Conservation (phyloP, 1,284 basidiomycete species). For the Ustilago nuda region DNA sequence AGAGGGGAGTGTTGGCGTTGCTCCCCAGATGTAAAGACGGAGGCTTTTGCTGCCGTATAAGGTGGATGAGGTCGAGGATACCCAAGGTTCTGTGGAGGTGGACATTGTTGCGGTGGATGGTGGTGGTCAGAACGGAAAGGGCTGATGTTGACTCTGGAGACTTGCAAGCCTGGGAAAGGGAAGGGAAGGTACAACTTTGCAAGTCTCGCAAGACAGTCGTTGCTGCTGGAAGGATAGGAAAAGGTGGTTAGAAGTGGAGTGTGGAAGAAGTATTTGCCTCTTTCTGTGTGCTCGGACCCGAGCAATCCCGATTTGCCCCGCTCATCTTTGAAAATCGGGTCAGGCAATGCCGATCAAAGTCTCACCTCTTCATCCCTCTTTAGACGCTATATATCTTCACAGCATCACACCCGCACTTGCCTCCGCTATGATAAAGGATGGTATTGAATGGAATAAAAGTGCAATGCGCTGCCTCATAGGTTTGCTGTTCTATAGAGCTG, state of each 20-base stretch:
- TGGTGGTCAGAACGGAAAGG: not conserved
- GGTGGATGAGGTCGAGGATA: slow-evolving; percentile 5
- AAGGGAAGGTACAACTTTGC: not conserved
- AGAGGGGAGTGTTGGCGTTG: slow-evolving; percentile 34
- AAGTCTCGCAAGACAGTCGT: not conserved
- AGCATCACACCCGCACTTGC: too few species aligned
- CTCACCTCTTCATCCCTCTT: too few species aligned
- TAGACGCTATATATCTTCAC: not conserved
- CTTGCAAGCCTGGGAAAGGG: not conserved
- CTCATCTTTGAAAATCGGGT: slow-evolving; percentile 8
- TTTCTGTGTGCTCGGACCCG: not conserved
- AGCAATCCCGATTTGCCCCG: not conserved
- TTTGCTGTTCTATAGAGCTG: not conserved
- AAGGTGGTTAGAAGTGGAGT: slow-evolving; percentile 3
- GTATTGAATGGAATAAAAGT: not conserved
- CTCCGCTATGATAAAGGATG: too few species aligned
- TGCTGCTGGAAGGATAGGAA: not conserved
- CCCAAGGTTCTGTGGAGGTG: not conserved
- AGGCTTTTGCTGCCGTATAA: slow-evolving; percentile 4
- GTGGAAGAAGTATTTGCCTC: slow-evolving; percentile 11
- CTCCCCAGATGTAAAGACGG: slow-evolving; percentile 47
- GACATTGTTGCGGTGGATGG: slow-evolving; percentile 3
- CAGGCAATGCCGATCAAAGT: not conserved
- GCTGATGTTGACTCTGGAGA: not conserved
- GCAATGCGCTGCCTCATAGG: not conserved